Evolutionary conservation across 2,329 filamentous ascomycete genomes (phyloP).

Genomic region (Alternaria consortialis): DNA sequence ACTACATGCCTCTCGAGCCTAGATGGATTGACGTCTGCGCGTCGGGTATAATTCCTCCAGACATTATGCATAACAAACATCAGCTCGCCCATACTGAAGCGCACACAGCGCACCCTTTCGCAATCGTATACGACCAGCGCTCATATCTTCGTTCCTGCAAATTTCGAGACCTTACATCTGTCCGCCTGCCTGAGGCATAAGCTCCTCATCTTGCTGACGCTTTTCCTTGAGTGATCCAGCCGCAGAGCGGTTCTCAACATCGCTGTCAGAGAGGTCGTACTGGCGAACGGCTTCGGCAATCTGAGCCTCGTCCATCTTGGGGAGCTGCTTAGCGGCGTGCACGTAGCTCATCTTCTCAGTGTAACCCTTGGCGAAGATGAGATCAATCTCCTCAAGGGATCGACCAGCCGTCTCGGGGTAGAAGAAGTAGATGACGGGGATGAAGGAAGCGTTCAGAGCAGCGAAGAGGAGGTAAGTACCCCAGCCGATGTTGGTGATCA

Average conservation of each 20-base stretch:
- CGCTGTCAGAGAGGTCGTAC: slow-evolving; percentile 43
- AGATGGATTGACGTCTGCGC: slow-evolving; percentile 28
- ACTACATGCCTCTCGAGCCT: slow-evolving; percentile 12
- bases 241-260: slow-evolving; percentile 45
- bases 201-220: slow-evolving; percentile 30
- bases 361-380: slow-evolving; percentile 56
- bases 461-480: slow-evolving; percentile 60
- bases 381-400: slow-evolving; percentile 62
- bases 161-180: slow-evolving; percentile 14
- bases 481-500: slow-evolving; percentile 50
- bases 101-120: slow-evolving; percentile 23
- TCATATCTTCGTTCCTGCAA: slow-evolving; percentile 9
- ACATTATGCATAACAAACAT: slow-evolving; percentile 16
- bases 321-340: slow-evolving; percentile 48
- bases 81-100: slow-evolving; percentile 25
- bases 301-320: slow-evolving; percentile 44
- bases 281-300: slow-evolving; percentile 46
- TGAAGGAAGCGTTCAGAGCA: slow-evolving; percentile 61
- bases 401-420: slow-evolving; percentile 64
- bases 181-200: slow-evolving; percentile 28
- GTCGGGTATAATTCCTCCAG: slow-evolving; percentile 39
- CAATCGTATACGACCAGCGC: slow-evolving; percentile 27
- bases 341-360: slow-evolving; percentile 51
- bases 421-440: slow-evolving; percentile 64
- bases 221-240: slow-evolving; percentile 37